A percentile compares a stretch with the other conserved stretches of the same genome.
Evolutionary conservation across 495 filamentous ascomycete species (phyloP).

Genomic region (Umbilicaria muhlenbergii): DNA sequence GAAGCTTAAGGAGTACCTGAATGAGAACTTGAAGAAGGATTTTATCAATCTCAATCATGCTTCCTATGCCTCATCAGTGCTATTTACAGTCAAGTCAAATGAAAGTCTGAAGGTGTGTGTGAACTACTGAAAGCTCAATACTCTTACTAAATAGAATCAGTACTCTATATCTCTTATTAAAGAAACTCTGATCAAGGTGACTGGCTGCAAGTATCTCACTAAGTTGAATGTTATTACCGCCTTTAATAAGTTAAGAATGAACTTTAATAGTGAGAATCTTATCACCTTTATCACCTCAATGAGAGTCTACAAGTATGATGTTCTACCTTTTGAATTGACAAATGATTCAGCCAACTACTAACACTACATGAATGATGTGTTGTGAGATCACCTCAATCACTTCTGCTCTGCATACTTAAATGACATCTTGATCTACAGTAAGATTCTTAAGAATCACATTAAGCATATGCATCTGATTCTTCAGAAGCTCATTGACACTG

Average conservation of each 20-base stretch:
- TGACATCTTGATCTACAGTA: conserved; percentile 14
- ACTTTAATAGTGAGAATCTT: conserved; percentile 12
- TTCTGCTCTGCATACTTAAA: conserved; percentile 16
- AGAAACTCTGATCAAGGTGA: conserved; percentile 22
- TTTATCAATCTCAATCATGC: conserved; percentile 12
- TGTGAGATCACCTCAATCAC: conserved; percentile 13
- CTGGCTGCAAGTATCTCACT: conserved; percentile 17
- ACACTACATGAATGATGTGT: conserved; percentile 16
- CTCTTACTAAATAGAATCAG: conserved; percentile 24
- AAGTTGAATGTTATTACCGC: conserved; percentile 29
- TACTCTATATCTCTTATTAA: conserved; percentile 31
- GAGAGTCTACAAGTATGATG: conserved; percentile 16
- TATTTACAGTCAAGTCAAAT: conserved; percentile 21
- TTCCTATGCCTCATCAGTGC: conserved; percentile 14
- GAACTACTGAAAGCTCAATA: conserved; percentile 30
- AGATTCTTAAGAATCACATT: conserved; percentile 7
- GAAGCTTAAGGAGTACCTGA: conserved; percentile 6
- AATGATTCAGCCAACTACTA: conserved; percentile 15
- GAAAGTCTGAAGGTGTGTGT: conserved; percentile 25
- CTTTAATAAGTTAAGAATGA: conserved; percentile 23
- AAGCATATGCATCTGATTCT: conserved; percentile 12
- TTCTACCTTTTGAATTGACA: conserved; percentile 20
- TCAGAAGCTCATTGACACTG: conserved; percentile 2
- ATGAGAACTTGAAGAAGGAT: conserved; percentile 10
- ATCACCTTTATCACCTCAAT: conserved; percentile 19